phyloP scores from a whole-genome alignment of 257 asterid genomes.

The Lycium ferocissimum region DNA sequence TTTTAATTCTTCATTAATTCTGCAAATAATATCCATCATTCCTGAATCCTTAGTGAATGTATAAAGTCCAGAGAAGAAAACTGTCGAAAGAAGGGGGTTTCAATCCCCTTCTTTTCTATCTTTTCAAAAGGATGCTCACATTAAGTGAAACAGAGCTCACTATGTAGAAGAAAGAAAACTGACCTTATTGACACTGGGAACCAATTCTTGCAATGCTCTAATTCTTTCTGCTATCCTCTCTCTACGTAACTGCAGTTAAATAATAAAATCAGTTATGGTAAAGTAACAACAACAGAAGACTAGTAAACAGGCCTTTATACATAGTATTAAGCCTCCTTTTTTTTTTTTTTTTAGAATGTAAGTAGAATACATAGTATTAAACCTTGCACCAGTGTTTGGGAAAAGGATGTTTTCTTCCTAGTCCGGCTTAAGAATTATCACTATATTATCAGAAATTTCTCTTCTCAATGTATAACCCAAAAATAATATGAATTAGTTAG shows the following conservation, averaged over 20 bases:
- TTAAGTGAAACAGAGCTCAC: slow-evolving; percentile 1
- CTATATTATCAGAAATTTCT: background rate
- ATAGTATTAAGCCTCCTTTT: too few species aligned
- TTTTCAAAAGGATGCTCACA: background rate
- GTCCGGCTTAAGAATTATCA: background rate
- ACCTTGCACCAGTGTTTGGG: background rate
- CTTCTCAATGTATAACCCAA: background rate
- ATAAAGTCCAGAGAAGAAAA: background rate
- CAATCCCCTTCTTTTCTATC: background rate
- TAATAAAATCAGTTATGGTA: slow-evolving; percentile 23
- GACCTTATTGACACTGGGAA: slow-evolving; percentile 98
- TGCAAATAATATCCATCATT: slow-evolving; percentile 7
- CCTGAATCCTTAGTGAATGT: background rate
- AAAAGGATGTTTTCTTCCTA: slow-evolving; percentile 10
- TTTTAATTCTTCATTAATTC: background rate
- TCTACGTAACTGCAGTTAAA: slow-evolving; percentile 71
- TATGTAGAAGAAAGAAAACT: slow-evolving; percentile 33
- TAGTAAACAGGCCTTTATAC: slow-evolving; percentile 5
- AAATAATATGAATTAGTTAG: slow-evolving; percentile 7
- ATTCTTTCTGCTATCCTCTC: slow-evolving; percentile 97
- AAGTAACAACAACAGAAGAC: background rate
- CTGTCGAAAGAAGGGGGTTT: background rate
- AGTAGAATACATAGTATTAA: background rate
- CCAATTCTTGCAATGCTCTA: slow-evolving; percentile 96
- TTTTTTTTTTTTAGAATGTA: too few species aligned